phyloP scores from a whole-genome alignment of 2,329 filamentous ascomycete genomes.

The Fusarium setosum region DNA sequence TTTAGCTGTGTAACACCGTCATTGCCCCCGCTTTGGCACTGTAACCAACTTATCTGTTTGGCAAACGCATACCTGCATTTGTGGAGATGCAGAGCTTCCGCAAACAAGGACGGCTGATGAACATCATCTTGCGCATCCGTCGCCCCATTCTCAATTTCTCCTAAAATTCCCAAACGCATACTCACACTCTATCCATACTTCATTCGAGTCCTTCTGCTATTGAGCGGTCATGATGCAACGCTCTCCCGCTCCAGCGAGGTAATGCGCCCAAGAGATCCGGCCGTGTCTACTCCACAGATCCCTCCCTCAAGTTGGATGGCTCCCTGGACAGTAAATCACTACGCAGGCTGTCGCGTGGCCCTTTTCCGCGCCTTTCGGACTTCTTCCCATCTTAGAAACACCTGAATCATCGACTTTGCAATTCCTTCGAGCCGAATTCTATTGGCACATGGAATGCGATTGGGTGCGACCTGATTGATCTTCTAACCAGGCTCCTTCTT shows the following conservation, averaged over 20 bases:
- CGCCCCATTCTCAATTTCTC: slow-evolving; percentile 11
- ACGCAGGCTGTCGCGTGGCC: slow-evolving; percentile 3
- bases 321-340: slow-evolving; percentile 6
- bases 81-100: slow-evolving; percentile 25
- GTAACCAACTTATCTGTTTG: background rate
- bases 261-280: slow-evolving; percentile 11
- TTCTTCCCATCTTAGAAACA: background rate
- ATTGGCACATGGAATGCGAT: slow-evolving; percentile 10
- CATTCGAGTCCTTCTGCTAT: background rate
- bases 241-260: background rate
- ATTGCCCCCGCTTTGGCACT: background rate
- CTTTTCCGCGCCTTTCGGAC: background rate
- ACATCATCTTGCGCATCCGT: slow-evolving; percentile 22
- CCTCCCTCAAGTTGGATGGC: slow-evolving; percentile 25
- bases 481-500: slow-evolving; percentile 1
- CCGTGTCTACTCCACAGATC: slow-evolving; percentile 1
- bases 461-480: slow-evolving; percentile 6
- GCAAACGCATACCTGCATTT: slow-evolving; percentile 32
- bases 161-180: slow-evolving; percentile 3
- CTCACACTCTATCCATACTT: background rate
- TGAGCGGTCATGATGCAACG: background rate
- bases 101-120: slow-evolving; percentile 23
- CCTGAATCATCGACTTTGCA: background rate
- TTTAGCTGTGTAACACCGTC: slow-evolving; percentile 7
- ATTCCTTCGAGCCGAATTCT: background rate